Evolutionary conservation across 306 rosid species (phyloP), one percentile per base, ranked within the genome.

Genomic region (Inga laurina): DNA sequence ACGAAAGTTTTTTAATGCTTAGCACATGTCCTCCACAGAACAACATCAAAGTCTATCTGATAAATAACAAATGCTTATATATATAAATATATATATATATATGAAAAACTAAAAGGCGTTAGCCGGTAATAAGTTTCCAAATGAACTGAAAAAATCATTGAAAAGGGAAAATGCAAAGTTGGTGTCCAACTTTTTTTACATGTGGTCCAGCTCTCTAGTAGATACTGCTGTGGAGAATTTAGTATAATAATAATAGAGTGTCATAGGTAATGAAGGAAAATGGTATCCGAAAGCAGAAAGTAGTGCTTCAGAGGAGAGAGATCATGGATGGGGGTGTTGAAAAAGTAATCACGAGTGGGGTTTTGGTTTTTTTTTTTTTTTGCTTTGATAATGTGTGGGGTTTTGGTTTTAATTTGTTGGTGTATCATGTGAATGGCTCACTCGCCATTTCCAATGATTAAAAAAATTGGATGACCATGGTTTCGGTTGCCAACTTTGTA

Each of bases 401-500:
- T 19, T 51, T 16, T 16, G 16, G 15, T 59, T 59, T 59, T 59
- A 22, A 59, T 59, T 59, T 59, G 34, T 59, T 59, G 62, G 62
- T 54, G 54, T 10, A 45, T 45, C 14, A 49, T 49, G 32, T 22
- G 66, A 34, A 59, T 59, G 66, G 65, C 30, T 57, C 30, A n/a
- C 65, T 59, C 7, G 66, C 32, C 32, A 59, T 59, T 56, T 5
- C 21, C 62, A 56, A 56, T 51, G 7, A 52, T 56, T 7, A 22
- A 22, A 22, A 59, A 21, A 57, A 18, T 2, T 16, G 8, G 8
- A 10, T 22, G 30, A 12, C 66, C 34, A 10, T 59, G 66, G 34
- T 80, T 79, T 77, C 74, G 88, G 85, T 82, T 82, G 76, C 84
- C 88, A 71, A 79, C 85, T 85, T 82, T 79, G 72, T 75, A 56